Conservation (phyloP, 345 rosid genomes). For the Cardamine resedifolia region DNA sequence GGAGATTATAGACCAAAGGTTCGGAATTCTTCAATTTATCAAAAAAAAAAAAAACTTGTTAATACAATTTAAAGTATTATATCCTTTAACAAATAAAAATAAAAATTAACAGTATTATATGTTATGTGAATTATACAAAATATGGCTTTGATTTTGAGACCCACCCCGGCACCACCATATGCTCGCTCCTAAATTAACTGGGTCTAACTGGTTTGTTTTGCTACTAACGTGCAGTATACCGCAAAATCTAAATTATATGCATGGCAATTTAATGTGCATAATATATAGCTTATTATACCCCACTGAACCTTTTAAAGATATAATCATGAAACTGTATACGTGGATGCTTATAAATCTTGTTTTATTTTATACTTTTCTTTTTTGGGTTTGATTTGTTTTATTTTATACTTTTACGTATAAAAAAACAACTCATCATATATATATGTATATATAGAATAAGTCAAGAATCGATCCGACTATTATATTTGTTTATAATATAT, state of each 20-base stretch:
- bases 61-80: no score
- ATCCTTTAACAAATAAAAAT: no score
- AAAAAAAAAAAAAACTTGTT: no score
- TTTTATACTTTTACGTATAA: no score
- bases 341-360: conserved; percentile 15
- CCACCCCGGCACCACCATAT: no score
- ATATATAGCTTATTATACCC: neutral
- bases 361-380: neutral
- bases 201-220: no score
- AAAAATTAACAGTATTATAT: no score
- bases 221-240: neutral
- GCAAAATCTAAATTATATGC: neutral
- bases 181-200: no score
- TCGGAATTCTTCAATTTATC: no score
- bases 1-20: no score
- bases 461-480: conserved; percentile 15
- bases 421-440: no score
- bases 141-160: neutral
- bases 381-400: no score
- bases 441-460: neutral
- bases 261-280: neutral
- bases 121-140: neutral
- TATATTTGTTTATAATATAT: neutral
- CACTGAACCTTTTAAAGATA: neutral
- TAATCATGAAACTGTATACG: conserved; percentile 1